Percentiles rank a stretch among this genome's conserved stretches.
Evolutionary conservation across 345 rosid species (phyloP).

Genomic region (Gossypium bickii): DNA sequence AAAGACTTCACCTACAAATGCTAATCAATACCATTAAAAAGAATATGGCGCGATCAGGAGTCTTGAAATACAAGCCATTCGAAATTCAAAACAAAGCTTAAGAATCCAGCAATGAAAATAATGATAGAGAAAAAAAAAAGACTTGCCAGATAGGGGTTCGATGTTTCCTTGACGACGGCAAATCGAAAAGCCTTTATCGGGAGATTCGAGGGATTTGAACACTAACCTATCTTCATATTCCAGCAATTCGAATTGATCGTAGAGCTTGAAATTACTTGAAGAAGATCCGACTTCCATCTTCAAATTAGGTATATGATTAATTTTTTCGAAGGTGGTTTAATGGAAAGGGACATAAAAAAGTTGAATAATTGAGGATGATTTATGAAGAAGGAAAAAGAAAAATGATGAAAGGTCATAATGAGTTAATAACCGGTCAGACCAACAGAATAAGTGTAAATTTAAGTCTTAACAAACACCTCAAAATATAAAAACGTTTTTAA

Average conservation of each 20-base stretch:
- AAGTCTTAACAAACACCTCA: neutral
- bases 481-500: neutral
- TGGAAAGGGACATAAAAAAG: neutral
- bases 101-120: neutral
- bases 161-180: slow-evolving; percentile 64
- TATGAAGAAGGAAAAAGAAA: neutral
- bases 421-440: slow-evolving; percentile 1
- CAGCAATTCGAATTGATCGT: slow-evolving; percentile 57
- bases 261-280: slow-evolving; percentile 59
- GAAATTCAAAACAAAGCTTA: slow-evolving; percentile 1
- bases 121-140: neutral
- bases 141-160: slow-evolving; percentile 47
- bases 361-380: neutral
- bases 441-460: neutral
- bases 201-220: slow-evolving; percentile 52
- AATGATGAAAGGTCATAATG: slow-evolving; percentile 6
- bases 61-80: neutral
- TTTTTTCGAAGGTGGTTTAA: neutral
- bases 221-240: slow-evolving; percentile 78
- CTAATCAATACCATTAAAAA: neutral
- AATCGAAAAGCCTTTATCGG: slow-evolving; percentile 64
- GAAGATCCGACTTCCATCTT: slow-evolving; percentile 41
- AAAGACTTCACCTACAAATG: neutral
- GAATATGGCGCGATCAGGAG: neutral
- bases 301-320: neutral